These are phyloP conservation scores for Pachyrhizus erosus DNA, from an alignment of 306 rosid species.

Conservation along the genomic window DNA sequence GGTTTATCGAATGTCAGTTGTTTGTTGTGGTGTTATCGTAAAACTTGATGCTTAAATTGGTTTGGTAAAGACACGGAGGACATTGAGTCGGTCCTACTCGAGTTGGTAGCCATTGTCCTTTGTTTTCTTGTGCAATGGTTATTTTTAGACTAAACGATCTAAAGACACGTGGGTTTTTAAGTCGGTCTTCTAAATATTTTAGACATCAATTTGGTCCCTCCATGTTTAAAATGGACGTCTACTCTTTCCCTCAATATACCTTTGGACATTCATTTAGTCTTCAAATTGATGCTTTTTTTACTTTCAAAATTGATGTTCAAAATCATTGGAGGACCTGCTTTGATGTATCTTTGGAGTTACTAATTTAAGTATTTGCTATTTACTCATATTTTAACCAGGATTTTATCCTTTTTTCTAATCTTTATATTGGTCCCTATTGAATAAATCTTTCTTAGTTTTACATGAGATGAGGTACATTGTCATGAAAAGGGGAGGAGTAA, in stretches of 20 bases:
- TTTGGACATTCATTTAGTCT: background rate
- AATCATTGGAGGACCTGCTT: background rate
- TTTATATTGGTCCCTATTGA: background rate
- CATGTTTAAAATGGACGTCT: background rate
- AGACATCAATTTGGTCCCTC: background rate
- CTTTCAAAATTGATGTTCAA: background rate
- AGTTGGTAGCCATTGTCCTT: background rate
- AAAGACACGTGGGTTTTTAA: background rate
- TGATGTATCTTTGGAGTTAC: background rate
- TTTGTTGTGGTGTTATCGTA: background rate
- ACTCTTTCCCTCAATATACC: background rate
- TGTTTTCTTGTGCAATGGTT: background rate
- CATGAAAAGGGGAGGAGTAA: background rate
- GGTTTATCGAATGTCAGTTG: background rate
- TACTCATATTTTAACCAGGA: background rate
- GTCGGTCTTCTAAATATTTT: conserved; percentile 1
- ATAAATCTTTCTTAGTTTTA: conserved; percentile 1
- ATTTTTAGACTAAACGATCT: background rate
- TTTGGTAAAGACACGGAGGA: background rate
- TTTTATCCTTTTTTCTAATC: background rate
- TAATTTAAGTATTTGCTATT: conserved; percentile 4
- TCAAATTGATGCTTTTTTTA: background rate
- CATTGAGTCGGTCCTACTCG: background rate
- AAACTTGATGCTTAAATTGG: background rate
- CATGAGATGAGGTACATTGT: background rate